Evolutionary conservation across 192 early-diverging fungal species (phyloP), one percentile per base, ranked within the genome.

Genomic region (Coemansia sp.): DNA sequence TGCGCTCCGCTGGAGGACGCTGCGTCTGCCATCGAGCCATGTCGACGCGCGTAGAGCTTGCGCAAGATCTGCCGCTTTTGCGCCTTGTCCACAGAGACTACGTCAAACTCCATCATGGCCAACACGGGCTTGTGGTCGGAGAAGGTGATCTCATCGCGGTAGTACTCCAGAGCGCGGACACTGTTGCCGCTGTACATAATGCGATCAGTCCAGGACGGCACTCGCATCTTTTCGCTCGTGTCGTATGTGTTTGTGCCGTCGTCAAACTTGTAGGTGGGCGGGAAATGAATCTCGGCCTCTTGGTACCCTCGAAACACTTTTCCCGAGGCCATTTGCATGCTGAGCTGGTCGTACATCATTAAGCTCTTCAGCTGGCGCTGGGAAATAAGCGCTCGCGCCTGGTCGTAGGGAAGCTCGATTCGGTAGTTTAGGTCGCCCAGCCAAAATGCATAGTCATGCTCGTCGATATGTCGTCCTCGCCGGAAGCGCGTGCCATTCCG

Each of bases 181-280:
- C 37, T 42, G 12, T 65, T 31, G 62, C 82, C 82, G 0, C 66
- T 51, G 38, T 70, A 73, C 42, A 94, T 73, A 22, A 99, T 89
- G 49, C 98, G 89, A 77, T 99, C 98, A 31, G 97, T 99, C 93
- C 95, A 99, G 7, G 94, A 92, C 1, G 98, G 98, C 5, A 93
- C 87, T 11, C 98, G 86, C 74, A 91, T 88, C 84, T 99, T 99
- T 41, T 98, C 97, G 31, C 92, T 94, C 7, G 91, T 90, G 65
- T 99, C 98, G 63, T 97, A 99, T 5, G 68, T 83, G 20, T 91
- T 86, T 1, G 89, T 91, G 4, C 91, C 91, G 1, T 84, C 70
- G 70, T 99, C 92, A 67, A 92, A 98, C 75, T 99, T 99, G 89
- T 98, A 99, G 0, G 98, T 99, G 0, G 98, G 98, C n/a, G 86